Percentiles rank a stretch among this genome's conserved stretches.
Evolutionary conservation across 129 eudicot species (phyloP).

Genomic region (Smallanthus sonchifolius): DNA sequence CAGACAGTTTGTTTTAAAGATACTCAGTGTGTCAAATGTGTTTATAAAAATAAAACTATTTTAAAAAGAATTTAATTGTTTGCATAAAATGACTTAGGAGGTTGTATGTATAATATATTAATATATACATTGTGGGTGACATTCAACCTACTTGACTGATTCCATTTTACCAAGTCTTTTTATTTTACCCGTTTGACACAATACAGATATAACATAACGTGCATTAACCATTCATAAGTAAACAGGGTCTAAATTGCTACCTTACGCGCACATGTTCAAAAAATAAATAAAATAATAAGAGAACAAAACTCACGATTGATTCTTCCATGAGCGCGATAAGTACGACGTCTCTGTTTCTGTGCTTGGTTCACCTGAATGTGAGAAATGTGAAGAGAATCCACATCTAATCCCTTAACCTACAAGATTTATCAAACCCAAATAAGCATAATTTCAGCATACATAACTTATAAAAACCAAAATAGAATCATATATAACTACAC

Average conservation of each 20-base stretch:
- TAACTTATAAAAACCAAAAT: not conserved
- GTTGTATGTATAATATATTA: too few relatives aligned
- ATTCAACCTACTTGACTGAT: not conserved
- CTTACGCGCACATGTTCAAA: not conserved
- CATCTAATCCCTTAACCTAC: conserved; percentile 61
- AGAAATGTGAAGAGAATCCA: conserved; percentile 57
- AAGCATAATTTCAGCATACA: not conserved
- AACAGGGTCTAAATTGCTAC: not conserved
- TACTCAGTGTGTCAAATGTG: not conserved
- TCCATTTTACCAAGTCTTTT: not conserved
- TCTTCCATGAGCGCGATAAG: conserved; percentile 65
- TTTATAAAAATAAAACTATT: too few relatives aligned
- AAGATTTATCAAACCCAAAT: not conserved
- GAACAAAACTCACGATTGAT: conserved; percentile 47
- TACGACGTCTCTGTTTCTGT: conserved; percentile 57
- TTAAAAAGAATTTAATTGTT: not conserved
- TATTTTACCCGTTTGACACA: not conserved
- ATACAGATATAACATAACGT: not conserved
- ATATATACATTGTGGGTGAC: not conserved
- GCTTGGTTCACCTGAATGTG: conserved; percentile 69
- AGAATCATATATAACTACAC: not conserved
- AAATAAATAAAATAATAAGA: not conserved
- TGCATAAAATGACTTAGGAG: not conserved
- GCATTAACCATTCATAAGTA: not conserved
- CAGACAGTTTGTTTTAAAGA: not conserved